These are phyloP conservation scores for Mycena crocata DNA, from an alignment of 768 basidiomycete species.

Conservation along the genomic window DNA sequence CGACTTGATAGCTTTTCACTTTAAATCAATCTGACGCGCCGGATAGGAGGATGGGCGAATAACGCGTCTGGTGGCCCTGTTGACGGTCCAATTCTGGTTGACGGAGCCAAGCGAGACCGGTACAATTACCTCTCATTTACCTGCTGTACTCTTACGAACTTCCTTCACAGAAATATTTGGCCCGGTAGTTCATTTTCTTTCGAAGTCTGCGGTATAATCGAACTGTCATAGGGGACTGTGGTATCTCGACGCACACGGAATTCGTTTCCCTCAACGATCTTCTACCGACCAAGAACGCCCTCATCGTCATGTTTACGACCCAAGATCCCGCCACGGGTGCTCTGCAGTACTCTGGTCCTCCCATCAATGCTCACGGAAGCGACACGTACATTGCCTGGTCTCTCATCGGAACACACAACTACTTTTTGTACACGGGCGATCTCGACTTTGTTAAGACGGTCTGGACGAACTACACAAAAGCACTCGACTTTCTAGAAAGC, in stretches of 20 bases:
- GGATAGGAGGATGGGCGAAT: conserved; percentile 56
- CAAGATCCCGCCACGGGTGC: conserved; percentile 59
- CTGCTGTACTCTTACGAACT: background rate
- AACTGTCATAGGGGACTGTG: conserved; percentile 49
- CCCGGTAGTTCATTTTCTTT: conserved; percentile 26
- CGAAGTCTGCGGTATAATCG: background rate
- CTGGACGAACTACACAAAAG: conserved; percentile 60
- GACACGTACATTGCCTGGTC: conserved; percentile 66
- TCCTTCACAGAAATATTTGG: conserved; percentile 42
- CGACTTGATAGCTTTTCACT: background rate
- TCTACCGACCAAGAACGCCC: conserved; percentile 56
- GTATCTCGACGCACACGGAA: conserved; percentile 54
- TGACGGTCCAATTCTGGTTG: conserved; percentile 63
- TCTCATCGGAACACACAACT: conserved; percentile 55
- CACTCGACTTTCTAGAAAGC: conserved; percentile 51
- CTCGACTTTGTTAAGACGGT: conserved; percentile 52
- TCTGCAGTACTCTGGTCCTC: conserved; percentile 57
- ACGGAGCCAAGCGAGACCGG: conserved; percentile 66
- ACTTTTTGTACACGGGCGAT: conserved; percentile 62
- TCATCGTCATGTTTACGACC: conserved; percentile 61
- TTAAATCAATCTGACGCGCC: background rate
- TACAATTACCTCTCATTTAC: conserved; percentile 29
- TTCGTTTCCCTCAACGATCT: conserved; percentile 49
- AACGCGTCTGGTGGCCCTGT: conserved; percentile 60
- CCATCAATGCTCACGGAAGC: conserved; percentile 48